Evolutionary conservation across 305 asterid genomes (phyloP), one percentile per base, ranked within the genome.

Genomic region (Plantago coronopus): DNA sequence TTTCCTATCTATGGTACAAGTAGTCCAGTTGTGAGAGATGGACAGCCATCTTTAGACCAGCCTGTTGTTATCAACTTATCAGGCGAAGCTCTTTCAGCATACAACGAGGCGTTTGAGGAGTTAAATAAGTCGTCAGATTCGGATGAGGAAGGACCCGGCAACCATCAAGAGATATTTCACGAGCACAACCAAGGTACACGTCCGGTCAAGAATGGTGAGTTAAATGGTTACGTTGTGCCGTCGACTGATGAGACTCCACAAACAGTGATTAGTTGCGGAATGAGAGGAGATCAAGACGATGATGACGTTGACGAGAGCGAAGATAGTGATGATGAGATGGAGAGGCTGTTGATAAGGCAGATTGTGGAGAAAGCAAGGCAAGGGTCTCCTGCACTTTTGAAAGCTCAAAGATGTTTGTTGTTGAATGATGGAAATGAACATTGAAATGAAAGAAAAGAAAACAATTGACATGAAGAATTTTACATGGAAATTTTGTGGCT

Each of bases 341-440:
- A 88, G 74, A 80, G 75, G 81, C 67, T 85, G 73, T 73, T 91
- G 79, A 84, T 91, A 62, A 74, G 72, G 77, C 95, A 86, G 65
- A 77, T 91, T 44, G 88, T 88, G 19, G 95, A 91, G 81, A 78
- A 74, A 78, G 95, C 95, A 25, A 80, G 78, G 66, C 82, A 86
- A 73, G 93, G 98, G n/a, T 88, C 93, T 29, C 89, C 98, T 71
- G 95, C 82, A 46, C 79, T 84, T 75, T 72, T 84, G 70, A 81
- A 89, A 64, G 96, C 89, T 53, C 86, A 84, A 53, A 82, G 76
- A 63, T 84, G 81, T 34, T 82, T 88, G 66, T 78, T 82, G 31
- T 76, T 74, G 1, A 65, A 65, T 58, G 76, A 78, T 74, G 83
- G 75, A 62, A 23, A 19, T 25, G 42, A 25, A 22, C 13, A 23